These are phyloP conservation scores for Xerocomellus amylosporus DNA, from an alignment of 768 basidiomycete species.

Conservation along the genomic window DNA sequence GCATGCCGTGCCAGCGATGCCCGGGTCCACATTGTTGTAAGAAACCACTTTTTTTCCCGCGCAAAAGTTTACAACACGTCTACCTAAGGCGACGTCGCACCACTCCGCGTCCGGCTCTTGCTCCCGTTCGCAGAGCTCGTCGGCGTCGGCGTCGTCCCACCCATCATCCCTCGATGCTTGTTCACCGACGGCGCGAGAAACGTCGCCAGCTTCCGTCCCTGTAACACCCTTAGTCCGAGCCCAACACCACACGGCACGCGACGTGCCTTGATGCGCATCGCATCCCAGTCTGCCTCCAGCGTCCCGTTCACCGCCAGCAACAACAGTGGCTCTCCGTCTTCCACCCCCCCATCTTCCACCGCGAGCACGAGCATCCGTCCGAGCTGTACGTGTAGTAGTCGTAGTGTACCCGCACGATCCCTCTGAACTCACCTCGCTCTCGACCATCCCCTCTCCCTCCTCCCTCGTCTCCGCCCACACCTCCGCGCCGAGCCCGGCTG, in stretches of 20 bases:
- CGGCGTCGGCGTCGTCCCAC: not conserved
- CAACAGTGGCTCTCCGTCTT: constrained; percentile 50
- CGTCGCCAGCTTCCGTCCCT: constrained; percentile 33
- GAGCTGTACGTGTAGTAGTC: constrained; percentile 40
- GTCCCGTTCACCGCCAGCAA: constrained; percentile 68
- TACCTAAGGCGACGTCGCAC: constrained; percentile 23
- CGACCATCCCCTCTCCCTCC: constrained; percentile 57
- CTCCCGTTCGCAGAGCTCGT: constrained; percentile 10
- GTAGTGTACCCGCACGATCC: not conserved
- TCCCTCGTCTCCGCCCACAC: constrained; percentile 75
- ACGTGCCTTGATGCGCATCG: constrained; percentile 59
- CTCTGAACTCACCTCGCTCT: constrained; percentile 62
- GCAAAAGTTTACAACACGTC: too few species aligned
- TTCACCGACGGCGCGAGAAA: constrained; percentile 38
- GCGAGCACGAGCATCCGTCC: constrained; percentile 70
- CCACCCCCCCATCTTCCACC: constrained; percentile 41
- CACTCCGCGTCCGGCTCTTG: constrained; percentile 28
- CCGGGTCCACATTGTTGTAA: too few species aligned
- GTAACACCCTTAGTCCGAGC: not conserved
- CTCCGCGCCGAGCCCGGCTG: constrained; percentile 70
- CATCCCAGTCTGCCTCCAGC: constrained; percentile 61
- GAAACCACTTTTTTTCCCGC: too few species aligned
- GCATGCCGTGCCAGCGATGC: constrained; percentile 12
- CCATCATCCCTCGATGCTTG: constrained; percentile 34
- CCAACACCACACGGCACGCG: constrained; percentile 10